Base-by-base conservation (phyloP, 2,329 filamentous ascomycete species). In the Talaromyces sp. region DNA sequence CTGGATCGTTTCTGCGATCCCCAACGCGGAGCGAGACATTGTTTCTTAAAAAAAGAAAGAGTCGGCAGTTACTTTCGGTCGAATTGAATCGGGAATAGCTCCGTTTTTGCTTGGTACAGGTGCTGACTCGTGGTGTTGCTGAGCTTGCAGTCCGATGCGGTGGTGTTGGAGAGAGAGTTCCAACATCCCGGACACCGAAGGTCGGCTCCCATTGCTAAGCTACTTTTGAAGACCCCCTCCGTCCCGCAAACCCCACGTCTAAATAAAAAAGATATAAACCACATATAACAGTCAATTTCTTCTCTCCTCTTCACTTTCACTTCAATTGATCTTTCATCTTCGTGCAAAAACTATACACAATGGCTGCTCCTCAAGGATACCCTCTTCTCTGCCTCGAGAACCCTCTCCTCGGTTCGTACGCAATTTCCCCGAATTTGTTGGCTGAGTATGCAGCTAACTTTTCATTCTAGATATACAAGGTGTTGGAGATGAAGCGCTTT, bases 371-470 rank as follows among this genome's bases (percentile, higher is more conserved):
- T 73, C 90, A 93, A 82, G 89, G 93, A 81, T 98, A 90, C 83
- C 85, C 91, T 80, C 90, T 99, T 74, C 86, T 98, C 76, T 95
- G 90, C 81, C 83, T 99, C 74, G 95, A 97, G 89, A 99, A 99
- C 82, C 95, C 95, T 79, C 89, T 99, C 73, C 90, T 99, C 74
- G 94, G 91, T 93, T 83, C 72, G 85, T 81, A 25, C 33, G 35
- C 10, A 52, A 27, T 49, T 60, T 8, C 10, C 33, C 17, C 22
- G 15, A 33, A 33, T 25, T 15, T 39, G 33, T 56, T 37, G 7
- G n/a, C 8, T 9, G 33, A 56, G 37, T 22, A 25, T 56, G 19
- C 31, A 22, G 65, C 62, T 68, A 61, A 33, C 45, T 59, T 65
- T 15, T 35, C 67, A 60, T n/a, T 47, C 15, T 64, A 93, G 91